Evolutionary conservation across 345 rosid species (phyloP), one percentile per base, ranked within the genome.

Genomic region (Luvunga scandens): DNA sequence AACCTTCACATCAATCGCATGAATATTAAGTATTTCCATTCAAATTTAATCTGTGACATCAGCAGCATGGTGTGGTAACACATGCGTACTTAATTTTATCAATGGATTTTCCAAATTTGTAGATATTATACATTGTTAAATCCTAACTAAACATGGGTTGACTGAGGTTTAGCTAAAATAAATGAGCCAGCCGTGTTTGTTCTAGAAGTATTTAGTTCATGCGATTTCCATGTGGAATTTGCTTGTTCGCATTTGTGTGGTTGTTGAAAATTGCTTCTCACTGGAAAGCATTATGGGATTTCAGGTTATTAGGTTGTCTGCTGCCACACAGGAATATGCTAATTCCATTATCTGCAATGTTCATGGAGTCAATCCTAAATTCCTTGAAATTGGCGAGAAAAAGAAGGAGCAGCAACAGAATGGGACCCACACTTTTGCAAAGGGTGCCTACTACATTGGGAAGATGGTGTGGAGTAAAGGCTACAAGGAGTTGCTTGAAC

Each of bases 381-480:
- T 94, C 84, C 98, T 96, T 45, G 97, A 91, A 75, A 88, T 91
- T 79, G 99, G 98, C 62, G 79, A 81, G 87, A 87, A 82, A 79
- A 92, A 85, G 83, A 77, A 83, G 72, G 90, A 92, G 83, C 84
- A 82, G 73, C 94, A 84, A 80, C 86, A 86, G 64, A 79, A 72
- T 62, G 88, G 88, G 73, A 78, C 77, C 42, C 85, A 79, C 72
- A 85, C 94, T 25, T 96, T 91, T 82, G 84, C 83, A 5, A 94
- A 91, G 88, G 94, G 89, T n/a, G 90, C 92, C 22, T 94, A 92
- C 85, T 94, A 92, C 83, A 96, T 96, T 77, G 98, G 98, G 63
- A 96, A 96, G 87, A 94, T 96, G 98, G 88, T 92, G 10, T 94
- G 99, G 99, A 91, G 87, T 88, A 96, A 96, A 90, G 98, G 99